phyloP scores from a whole-genome alignment of 2,329 filamentous ascomycete species.

The Hypoxylon sp. region DNA sequence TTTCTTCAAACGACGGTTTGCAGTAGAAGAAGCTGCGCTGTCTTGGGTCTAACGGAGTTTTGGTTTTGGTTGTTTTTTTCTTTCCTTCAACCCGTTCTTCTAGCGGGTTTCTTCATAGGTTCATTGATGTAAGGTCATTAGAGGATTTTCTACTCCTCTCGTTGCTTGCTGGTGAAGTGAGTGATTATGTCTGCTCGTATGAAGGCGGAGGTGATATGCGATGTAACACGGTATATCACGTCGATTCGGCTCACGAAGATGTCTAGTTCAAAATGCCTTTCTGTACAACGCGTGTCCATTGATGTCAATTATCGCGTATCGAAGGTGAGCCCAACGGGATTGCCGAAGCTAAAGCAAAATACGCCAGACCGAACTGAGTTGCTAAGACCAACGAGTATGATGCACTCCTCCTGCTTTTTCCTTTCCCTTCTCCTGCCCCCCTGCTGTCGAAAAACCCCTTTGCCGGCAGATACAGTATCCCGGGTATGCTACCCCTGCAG shows the following conservation, averaged over 20 bases:
- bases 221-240: too few relatives aligned
- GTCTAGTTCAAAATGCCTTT: neutral
- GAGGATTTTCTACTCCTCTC: constrained; percentile 1
- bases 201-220: neutral
- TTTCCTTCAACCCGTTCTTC: neutral
- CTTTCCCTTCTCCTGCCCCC: neutral
- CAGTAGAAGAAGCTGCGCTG: constrained; percentile 6
- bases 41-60: constrained; percentile 19
- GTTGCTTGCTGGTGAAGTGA: neutral
- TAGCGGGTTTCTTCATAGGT: constrained; percentile 7
- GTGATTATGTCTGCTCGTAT: neutral
- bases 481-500: constrained; percentile 4
- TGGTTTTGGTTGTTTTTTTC: constrained; percentile 5
- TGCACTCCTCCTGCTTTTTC: neutral
- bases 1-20: neutral
- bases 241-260: too few relatives aligned
- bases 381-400: constrained; percentile 4
- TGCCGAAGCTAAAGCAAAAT: constrained; percentile 3
- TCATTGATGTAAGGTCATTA: constrained; percentile 20
- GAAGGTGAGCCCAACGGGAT: neutral
- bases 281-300: neutral
- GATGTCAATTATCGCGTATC: constrained; percentile 2
- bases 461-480: constrained; percentile 1
- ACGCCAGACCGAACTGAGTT: neutral
- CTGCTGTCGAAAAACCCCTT: neutral